Base-by-base conservation (phyloP, 179 eudicot genomes). In the Beta lomatogona region DNA sequence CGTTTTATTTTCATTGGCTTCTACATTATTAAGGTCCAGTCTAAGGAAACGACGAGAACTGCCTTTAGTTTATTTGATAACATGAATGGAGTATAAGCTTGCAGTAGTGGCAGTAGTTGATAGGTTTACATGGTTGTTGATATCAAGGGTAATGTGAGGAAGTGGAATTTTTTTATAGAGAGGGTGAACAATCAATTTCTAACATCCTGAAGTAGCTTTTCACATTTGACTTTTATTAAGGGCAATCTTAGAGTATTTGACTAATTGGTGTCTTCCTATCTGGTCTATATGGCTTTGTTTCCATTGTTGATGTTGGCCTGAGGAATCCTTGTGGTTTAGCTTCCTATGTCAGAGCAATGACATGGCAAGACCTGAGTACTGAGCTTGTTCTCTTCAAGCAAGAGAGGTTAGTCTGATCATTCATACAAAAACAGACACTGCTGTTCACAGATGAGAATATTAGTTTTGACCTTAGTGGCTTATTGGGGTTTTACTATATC, bases 381-480 rank as follows among this genome's bases (percentile, higher is more conserved):
- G 70, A 66, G 8, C 21, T 79, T 77, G 46, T 22, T 63, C 36
- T 19, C 22, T 22, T 70, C 25, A 44, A 70, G 73, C 54, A 70
- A 70, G 18, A 18, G 13, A 9, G 54, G 9, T 18, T 45, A 44
- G 48, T 70, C 54, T 18, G 18, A 46, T 46, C 14, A 70, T 70
- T 70, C 28, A 19, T 70, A 8, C 54, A 70, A 48, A 48, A 48
- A 48, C 13, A 70, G 11, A 9, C 44, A 28, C 15, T 44, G 15
- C 36, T 58, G 15, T 75, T n/a, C 7, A 41, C 19, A 18, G 28
- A 15, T 31, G 50, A 57, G 16, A 55, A 36, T 53, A 36, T 36
- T 73, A 28, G 12, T 52, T 3, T 28, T 25, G 60, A 53, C 58
- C 45, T 14, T 54, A 73, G 61, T 54, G 31, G 19, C 57, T 31